phyloP scores from a whole-genome alignment of 2,329 filamentous ascomycete genomes.

The Arthrinium phaeospermum region DNA sequence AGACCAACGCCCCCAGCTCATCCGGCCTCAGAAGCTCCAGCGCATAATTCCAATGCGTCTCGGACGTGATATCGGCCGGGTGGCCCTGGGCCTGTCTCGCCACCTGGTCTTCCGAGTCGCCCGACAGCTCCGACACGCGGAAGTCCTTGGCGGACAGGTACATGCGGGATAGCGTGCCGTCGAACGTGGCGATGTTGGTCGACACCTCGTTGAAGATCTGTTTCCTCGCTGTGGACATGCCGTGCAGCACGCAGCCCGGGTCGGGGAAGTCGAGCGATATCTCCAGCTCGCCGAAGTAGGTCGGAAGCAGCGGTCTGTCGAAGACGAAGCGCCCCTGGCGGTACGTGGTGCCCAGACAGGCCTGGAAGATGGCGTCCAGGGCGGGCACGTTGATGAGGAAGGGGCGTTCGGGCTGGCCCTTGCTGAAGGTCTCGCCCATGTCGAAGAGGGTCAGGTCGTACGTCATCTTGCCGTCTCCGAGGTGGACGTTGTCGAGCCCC shows the following conservation, averaged over 20 bases:
- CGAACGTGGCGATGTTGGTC: background rate
- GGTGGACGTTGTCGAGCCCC: constrained; percentile 16
- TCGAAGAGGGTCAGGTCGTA: background rate
- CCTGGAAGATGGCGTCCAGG: constrained; percentile 61
- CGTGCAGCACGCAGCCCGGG: background rate
- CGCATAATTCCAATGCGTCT: too few species aligned
- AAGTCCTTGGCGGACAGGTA: background rate
- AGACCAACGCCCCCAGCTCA: too few species aligned
- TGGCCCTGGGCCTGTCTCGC: too few species aligned
- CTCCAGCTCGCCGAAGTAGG: background rate
- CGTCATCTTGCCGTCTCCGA: background rate
- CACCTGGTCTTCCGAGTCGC: too few species aligned
- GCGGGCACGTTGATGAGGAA: constrained; percentile 63
- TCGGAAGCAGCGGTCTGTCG: background rate
- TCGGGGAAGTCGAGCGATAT: background rate
- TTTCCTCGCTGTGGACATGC: background rate
- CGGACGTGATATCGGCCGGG: too few species aligned
- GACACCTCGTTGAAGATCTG: background rate
- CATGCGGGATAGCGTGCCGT: background rate
- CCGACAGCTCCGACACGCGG: background rate
- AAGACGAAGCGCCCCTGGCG: background rate
- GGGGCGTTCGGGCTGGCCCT: background rate
- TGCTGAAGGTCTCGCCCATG: background rate
- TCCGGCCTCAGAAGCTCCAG: too few species aligned
- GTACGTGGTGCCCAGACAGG: background rate